Percentiles rank a stretch among this genome's conserved stretches.
phyloP scores from a whole-genome alignment of 306 rosid genomes.

The Begonia loranthoides region DNA sequence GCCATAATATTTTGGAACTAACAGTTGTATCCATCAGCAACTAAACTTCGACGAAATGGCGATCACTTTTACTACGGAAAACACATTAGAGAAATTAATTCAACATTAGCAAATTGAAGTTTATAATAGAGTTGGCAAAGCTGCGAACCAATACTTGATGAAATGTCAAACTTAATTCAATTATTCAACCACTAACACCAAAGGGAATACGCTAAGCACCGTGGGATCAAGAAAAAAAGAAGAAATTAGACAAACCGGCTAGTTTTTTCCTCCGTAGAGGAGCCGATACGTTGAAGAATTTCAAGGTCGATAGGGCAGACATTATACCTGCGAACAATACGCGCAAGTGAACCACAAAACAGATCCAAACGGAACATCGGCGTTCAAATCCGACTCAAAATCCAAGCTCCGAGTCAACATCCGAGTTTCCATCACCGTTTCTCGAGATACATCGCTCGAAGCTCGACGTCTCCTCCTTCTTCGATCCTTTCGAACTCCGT shows the following conservation, averaged over 20 bases:
- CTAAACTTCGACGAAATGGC: too few relatives aligned
- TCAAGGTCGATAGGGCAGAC: constrained; percentile 84
- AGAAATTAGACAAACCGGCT: constrained; percentile 34
- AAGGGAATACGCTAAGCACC: not conserved
- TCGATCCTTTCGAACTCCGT: not conserved
- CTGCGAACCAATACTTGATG: too few relatives aligned
- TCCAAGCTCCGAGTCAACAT: constrained; percentile 31
- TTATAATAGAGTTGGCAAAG: too few relatives aligned
- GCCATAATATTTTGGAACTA: too few relatives aligned
- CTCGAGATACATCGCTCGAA: constrained; percentile 19
- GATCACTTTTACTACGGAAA: too few relatives aligned
- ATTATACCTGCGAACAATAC: constrained; percentile 88
- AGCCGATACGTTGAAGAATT: constrained; percentile 61
- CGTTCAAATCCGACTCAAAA: constrained; percentile 5
- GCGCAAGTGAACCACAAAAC: constrained; percentile 56
- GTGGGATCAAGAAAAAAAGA: not conserved
- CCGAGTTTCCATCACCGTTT: constrained; percentile 36
- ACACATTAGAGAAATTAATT: too few relatives aligned
- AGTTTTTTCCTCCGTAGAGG: constrained; percentile 49
- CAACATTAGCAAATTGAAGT: too few relatives aligned
- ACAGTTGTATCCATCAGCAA: too few relatives aligned
- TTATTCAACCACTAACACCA: not conserved
- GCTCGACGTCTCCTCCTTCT: constrained; percentile 1
- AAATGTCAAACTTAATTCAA: too few relatives aligned
- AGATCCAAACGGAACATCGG: constrained; percentile 41